Percentiles rank a stretch among this genome's conserved stretches.
These are phyloP conservation scores for Didymella keratinophila DNA, from an alignment of 2,329 filamentous ascomycete species.

Conservation along the genomic window DNA sequence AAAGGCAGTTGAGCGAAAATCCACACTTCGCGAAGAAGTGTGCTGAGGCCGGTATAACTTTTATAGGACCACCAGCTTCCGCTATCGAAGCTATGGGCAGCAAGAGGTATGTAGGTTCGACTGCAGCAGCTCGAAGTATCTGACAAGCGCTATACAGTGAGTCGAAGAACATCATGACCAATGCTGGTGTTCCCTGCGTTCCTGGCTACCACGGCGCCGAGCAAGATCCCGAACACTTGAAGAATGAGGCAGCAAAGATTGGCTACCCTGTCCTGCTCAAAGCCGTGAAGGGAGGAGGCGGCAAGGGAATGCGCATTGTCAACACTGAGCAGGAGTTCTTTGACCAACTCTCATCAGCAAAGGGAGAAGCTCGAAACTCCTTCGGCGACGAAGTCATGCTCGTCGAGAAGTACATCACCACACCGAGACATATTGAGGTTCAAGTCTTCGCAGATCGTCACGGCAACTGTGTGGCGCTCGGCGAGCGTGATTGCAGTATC, in stretches of 20 bases:
- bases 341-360: constrained; percentile 68
- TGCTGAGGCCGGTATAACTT: constrained; percentile 87
- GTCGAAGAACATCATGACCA: constrained; percentile 96
- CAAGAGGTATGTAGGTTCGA: constrained; percentile 68
- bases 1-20: constrained; percentile 78
- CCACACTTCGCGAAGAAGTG: constrained; percentile 87
- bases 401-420: constrained; percentile 73
- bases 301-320: constrained; percentile 75
- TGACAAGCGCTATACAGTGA: constrained; percentile 54
- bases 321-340: constrained; percentile 65
- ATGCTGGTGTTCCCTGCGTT: constrained; percentile 93
- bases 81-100: constrained; percentile 87
- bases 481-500: constrained; percentile 72
- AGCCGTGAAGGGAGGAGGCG: constrained; percentile 70
- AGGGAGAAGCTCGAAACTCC: constrained; percentile 69
- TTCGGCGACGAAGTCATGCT: constrained; percentile 73
- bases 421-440: constrained; percentile 71
- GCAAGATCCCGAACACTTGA: constrained; percentile 70
- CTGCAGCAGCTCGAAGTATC: neutral
- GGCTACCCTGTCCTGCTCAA: constrained; percentile 71
- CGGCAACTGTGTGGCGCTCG: constrained; percentile 69
- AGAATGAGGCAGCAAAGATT: constrained; percentile 76
- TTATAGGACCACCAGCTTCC: constrained; percentile 86
- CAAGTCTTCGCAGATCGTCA: constrained; percentile 72
- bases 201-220: constrained; percentile 92